These are phyloP conservation scores for Urostyla sp. DNA, from an alignment of 73 alveolate genomes.

Conservation along the genomic window DNA sequence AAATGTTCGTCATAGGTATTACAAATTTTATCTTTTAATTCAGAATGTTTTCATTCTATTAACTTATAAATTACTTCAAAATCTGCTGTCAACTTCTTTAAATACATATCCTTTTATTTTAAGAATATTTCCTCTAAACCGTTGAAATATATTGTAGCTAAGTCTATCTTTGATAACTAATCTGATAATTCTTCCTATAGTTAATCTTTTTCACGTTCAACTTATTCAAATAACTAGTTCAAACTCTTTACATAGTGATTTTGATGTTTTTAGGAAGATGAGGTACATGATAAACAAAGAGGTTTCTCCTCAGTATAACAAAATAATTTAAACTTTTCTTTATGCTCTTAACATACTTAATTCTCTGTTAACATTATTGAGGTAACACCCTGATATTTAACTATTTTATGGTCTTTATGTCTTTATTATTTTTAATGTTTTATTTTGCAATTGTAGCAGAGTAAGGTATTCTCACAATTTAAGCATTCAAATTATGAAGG, in stretches of 20 bases:
- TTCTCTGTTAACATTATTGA: not conserved
- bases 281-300: conserved; percentile 40
- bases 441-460: conserved; percentile 45
- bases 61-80: conserved; percentile 58
- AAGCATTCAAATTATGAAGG: conserved; percentile 44
- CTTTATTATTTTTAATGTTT: conserved; percentile 13
- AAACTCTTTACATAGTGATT: conserved; percentile 52
- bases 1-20: conserved; percentile 28
- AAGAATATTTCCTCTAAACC: conserved; percentile 40
- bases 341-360: conserved; percentile 35
- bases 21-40: conserved; percentile 39
- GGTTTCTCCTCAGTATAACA: conserved; percentile 60
- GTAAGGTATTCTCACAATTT: conserved; percentile 43
- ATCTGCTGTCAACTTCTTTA: conserved; percentile 62
- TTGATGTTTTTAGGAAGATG: conserved; percentile 6
- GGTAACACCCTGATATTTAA: conserved; percentile 15
- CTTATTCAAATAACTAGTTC: conserved; percentile 34
- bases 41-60: conserved; percentile 62
- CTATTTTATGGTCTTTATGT: conserved; percentile 35
- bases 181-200: conserved; percentile 3
- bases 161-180: conserved; percentile 31
- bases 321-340: conserved; percentile 33
- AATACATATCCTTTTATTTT: conserved; percentile 34
- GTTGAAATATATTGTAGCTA: conserved; percentile 19
- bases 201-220: conserved; percentile 52